Percentiles rank a stretch among this genome's conserved stretches.
phyloP scores from a whole-genome alignment of 2,329 filamentous ascomycete genomes.

The Penicillium sp. region DNA sequence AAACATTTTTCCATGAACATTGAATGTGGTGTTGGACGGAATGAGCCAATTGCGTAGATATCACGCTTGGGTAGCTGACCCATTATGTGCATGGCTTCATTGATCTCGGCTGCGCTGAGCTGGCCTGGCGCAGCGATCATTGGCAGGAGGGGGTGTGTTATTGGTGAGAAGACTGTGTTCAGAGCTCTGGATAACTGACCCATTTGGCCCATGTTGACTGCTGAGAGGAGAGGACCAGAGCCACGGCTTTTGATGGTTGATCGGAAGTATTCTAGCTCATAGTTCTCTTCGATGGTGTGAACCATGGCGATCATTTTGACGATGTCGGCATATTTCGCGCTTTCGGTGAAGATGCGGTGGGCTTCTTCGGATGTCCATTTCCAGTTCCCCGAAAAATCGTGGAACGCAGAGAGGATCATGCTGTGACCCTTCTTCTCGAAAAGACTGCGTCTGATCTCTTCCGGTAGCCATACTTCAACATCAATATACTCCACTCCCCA shows the following conservation, averaged over 20 bases:
- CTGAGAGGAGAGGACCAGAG: slow-evolving; percentile 73
- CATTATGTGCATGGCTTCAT: slow-evolving; percentile 73
- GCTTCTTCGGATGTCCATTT: slow-evolving; percentile 77
- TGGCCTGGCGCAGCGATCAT: slow-evolving; percentile 85
- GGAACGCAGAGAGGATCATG: slow-evolving; percentile 87
- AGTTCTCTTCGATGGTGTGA: slow-evolving; percentile 80
- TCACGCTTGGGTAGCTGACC: slow-evolving; percentile 77
- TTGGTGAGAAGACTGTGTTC: slow-evolving; percentile 84
- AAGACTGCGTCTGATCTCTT: slow-evolving; percentile 68
- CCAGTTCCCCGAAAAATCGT: slow-evolving; percentile 83
- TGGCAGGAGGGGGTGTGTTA: slow-evolving; percentile 81
- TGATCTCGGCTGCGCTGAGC: slow-evolving; percentile 82
- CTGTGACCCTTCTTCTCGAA: slow-evolving; percentile 73
- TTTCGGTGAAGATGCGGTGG: slow-evolving; percentile 69
- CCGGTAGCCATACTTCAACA: slow-evolving; percentile 83
- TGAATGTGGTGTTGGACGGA: slow-evolving; percentile 72
- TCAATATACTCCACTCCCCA: slow-evolving; percentile 92
- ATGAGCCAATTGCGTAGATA: slow-evolving; percentile 77
- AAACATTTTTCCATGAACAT: slow-evolving; percentile 86
- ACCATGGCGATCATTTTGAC: slow-evolving; percentile 90
- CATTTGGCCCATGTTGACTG: slow-evolving; percentile 84
- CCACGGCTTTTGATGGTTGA: slow-evolving; percentile 70
- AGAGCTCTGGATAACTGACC: slow-evolving; percentile 81
- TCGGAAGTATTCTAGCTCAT: slow-evolving; percentile 86
- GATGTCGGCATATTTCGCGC: slow-evolving; percentile 75